These are phyloP conservation scores for Phytophthora sansomeana DNA, from an alignment of 352 stramenopile genomes.

Conservation along the genomic window DNA sequence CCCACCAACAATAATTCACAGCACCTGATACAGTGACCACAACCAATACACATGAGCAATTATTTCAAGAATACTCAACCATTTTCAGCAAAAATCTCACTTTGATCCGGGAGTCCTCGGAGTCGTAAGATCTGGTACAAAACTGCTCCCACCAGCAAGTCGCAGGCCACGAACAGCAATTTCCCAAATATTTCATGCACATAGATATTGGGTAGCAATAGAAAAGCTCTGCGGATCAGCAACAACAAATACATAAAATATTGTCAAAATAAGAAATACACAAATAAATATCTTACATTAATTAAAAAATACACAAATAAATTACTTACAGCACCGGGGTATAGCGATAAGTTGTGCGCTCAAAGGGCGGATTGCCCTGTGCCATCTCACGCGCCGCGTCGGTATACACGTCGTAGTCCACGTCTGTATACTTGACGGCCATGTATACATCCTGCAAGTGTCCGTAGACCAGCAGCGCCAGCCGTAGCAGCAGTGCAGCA, in stretches of 20 bases:
- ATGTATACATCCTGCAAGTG: constrained; percentile 80
- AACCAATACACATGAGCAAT: background rate
- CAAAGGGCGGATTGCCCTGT: constrained; percentile 92
- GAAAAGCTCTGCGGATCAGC: constrained; percentile 53
- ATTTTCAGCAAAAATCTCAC: constrained; percentile 33
- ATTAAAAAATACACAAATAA: background rate
- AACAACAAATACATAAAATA: constrained; percentile 4
- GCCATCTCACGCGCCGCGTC: constrained; percentile 95
- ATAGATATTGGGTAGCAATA: constrained; percentile 82
- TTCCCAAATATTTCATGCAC: constrained; percentile 92
- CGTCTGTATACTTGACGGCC: constrained; percentile 97
- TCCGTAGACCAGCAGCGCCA: constrained; percentile 78
- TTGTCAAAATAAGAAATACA: constrained; percentile 1
- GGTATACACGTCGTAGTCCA: constrained; percentile 99
- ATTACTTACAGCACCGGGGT: constrained; percentile 93
- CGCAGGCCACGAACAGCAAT: constrained; percentile 95
- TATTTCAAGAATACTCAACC: background rate
- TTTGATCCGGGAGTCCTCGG: constrained; percentile 60
- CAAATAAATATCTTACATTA: constrained; percentile 41
- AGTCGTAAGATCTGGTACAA: constrained; percentile 89
- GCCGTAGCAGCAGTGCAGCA: constrained; percentile 60
- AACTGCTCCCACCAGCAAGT: constrained; percentile 93
- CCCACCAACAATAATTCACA: constrained; percentile 67
- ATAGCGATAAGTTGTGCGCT: constrained; percentile 98
- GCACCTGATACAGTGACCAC: constrained; percentile 43